phyloP scores from a whole-genome alignment of 2,329 filamentous ascomycete genomes.

The Dactylella cylindrospora region DNA sequence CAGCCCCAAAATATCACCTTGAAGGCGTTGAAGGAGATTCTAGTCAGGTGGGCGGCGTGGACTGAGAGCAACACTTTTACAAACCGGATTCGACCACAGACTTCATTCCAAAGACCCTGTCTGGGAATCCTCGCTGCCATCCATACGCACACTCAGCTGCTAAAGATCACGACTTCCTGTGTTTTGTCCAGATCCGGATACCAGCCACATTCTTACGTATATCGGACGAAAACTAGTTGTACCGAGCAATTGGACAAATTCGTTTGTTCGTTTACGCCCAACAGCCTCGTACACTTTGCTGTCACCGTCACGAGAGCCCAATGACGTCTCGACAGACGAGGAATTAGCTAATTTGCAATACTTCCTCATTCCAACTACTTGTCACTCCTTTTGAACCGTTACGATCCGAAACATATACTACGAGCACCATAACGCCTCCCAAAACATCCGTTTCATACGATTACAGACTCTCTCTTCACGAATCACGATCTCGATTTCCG shows the following conservation, averaged over 20 bases:
- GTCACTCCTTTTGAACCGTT: slow-evolving; percentile 31
- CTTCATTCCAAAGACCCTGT: slow-evolving; percentile 6
- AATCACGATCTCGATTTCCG: slow-evolving; percentile 13
- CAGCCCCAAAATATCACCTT: too few species aligned
- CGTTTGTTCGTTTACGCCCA: too few species aligned
- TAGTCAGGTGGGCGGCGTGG: too few species aligned
- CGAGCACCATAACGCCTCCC: slow-evolving; percentile 35
- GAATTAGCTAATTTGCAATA: too few species aligned
- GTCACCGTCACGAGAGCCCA: too few species aligned
- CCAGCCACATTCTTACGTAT: slow-evolving; percentile 13
- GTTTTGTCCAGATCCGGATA: slow-evolving; percentile 16
- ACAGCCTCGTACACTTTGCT: too few species aligned
- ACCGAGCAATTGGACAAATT: too few species aligned
- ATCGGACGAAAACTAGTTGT: too few species aligned
- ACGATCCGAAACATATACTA: slow-evolving; percentile 30
- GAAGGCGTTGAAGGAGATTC: too few species aligned
- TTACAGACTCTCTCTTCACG: slow-evolving; percentile 19
- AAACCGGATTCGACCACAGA: slow-evolving; percentile 12
- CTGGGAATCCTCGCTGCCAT: too few species aligned
- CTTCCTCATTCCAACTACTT: slow-evolving; percentile 43
- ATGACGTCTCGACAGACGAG: too few species aligned
- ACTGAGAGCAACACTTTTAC: slow-evolving; percentile 13
- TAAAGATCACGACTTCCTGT: slow-evolving; percentile 13
- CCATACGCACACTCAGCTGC: too few species aligned
- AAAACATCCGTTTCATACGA: slow-evolving; percentile 37